These are phyloP conservation scores for Lycium barbarum DNA, from an alignment of 257 asterid species.

Conservation along the genomic window DNA sequence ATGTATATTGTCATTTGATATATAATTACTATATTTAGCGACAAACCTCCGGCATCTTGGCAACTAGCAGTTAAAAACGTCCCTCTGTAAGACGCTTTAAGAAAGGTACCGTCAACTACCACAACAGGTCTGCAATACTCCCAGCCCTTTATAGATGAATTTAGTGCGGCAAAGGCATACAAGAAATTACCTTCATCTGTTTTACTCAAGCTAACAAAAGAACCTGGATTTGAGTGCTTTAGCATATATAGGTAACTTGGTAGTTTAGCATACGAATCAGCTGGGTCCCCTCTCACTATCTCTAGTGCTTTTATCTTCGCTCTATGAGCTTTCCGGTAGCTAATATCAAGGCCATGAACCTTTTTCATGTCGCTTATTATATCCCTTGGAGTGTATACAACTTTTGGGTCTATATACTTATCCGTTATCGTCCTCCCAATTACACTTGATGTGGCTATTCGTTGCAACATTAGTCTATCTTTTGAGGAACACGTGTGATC, in stretches of 20 bases:
- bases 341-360: neutral
- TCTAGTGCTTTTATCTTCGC: neutral
- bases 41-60: neutral
- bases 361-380: neutral
- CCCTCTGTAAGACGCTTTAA: neutral
- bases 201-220: neutral
- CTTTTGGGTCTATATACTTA: neutral
- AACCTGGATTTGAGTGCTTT: neutral
- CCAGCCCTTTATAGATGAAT: neutral
- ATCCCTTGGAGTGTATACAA: neutral
- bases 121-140: neutral
- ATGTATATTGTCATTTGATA: no score
- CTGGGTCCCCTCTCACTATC: neutral
- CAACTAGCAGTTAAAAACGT: neutral
- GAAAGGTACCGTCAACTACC: no score
- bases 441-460: neutral
- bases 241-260: neutral
- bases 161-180: neutral
- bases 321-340: neutral
- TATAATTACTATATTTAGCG: no score
- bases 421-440: neutral
- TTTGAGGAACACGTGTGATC: neutral
- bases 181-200: neutral
- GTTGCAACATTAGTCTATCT: neutral
- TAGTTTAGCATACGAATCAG: neutral